Percentiles rank a stretch among this genome's conserved stretches.
Conservation (phyloP, 768 basidiomycete species). For the Kwoniella bestiolae region DNA sequence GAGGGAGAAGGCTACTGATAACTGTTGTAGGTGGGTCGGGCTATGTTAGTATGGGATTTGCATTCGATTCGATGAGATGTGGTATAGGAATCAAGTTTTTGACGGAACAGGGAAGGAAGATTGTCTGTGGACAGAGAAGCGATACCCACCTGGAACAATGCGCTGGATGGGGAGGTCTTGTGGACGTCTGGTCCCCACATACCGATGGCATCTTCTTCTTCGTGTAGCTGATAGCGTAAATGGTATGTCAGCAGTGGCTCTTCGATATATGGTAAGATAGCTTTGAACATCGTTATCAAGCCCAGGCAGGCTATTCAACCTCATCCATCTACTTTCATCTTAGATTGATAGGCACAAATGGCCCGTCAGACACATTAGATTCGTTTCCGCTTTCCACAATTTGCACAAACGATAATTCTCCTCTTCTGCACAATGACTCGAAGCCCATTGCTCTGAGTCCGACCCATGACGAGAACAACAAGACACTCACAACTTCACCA, state of each 20-base stretch:
- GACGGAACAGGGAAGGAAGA: background rate
- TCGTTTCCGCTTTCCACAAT: too few relatives aligned
- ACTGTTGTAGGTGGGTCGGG: constrained; percentile 28
- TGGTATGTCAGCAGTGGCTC: background rate
- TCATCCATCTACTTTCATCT: too few relatives aligned
- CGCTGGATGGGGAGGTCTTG: constrained; percentile 51
- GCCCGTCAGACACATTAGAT: too few relatives aligned
- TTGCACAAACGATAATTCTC: background rate
- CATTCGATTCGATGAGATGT: too few relatives aligned
- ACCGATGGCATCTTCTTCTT: constrained; percentile 58
- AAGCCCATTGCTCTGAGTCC: too few relatives aligned
- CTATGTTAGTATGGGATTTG: too few relatives aligned
- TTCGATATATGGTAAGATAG: background rate
- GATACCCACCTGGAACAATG: constrained; percentile 45
- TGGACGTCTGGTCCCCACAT: constrained; percentile 60
- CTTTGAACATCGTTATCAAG: background rate
- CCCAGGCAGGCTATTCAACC: too few relatives aligned
- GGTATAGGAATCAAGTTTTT: background rate
- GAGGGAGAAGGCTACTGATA: constrained; percentile 51
- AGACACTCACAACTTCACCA: constrained; percentile 56
- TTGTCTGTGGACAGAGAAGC: background rate
- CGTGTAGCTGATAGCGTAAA: constrained; percentile 53
- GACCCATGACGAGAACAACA: too few relatives aligned
- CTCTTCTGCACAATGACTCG: too few relatives aligned
- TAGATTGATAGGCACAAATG: too few relatives aligned